Evolutionary conservation across 352 stramenopile genomes (phyloP).

Genomic region (Pythium sukuiense): DNA sequence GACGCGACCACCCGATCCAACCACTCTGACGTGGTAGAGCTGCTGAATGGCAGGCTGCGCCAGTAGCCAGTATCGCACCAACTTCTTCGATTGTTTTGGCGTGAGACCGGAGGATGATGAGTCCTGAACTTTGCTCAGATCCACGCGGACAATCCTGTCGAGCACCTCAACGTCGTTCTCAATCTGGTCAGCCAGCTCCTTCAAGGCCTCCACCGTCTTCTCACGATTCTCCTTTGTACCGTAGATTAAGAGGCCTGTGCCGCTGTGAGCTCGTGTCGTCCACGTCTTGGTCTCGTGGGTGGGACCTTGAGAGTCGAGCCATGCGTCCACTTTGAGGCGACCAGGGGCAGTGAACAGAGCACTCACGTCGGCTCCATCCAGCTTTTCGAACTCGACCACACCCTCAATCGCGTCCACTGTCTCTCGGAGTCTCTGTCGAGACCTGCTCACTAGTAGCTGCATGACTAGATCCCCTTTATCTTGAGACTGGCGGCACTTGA

Average conservation of each 20-base stretch:
- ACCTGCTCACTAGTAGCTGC: not conserved
- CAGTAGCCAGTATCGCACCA: not conserved
- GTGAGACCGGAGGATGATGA: not conserved
- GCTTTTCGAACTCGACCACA: not conserved
- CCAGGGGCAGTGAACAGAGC: not conserved
- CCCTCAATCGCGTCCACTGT: too few species aligned
- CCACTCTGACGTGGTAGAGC: not conserved
- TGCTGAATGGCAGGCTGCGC: not conserved
- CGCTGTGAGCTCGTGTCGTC: not conserved
- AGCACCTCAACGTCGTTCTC: not conserved
- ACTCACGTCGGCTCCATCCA: not conserved
- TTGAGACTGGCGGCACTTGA: not conserved
- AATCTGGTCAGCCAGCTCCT: not conserved
- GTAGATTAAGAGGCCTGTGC: not conserved
- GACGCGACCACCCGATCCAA: not conserved
- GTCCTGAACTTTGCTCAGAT: not conserved
- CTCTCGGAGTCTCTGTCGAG: not conserved
- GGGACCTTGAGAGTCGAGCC: not conserved
- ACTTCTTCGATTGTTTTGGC: not conserved
- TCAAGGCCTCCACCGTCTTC: not conserved
- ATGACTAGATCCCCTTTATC: not conserved
- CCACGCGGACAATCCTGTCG: not conserved
- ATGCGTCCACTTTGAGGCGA: not conserved
- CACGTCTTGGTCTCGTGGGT: not conserved
- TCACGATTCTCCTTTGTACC: not conserved